These are phyloP conservation scores for Chytriomyces sp. DNA, from an alignment of 192 early-diverging fungal species.

Conservation along the genomic window DNA sequence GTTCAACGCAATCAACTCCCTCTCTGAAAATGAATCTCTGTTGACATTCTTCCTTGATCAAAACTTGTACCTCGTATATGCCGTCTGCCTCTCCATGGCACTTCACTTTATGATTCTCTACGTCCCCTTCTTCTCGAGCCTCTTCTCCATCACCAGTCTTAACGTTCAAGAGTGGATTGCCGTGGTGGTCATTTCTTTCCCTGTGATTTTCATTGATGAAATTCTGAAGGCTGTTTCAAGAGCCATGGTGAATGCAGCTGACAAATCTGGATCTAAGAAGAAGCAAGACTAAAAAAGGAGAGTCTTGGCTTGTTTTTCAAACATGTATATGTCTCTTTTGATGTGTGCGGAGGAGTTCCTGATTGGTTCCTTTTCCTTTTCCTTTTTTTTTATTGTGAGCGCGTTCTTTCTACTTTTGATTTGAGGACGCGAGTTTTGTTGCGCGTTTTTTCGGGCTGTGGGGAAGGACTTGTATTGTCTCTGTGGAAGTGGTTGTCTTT, in stretches of 20 bases:
- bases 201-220: slow-evolving; percentile 94
- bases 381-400: too few relatives aligned
- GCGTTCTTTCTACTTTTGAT: too few relatives aligned
- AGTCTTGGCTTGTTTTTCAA: too few relatives aligned
- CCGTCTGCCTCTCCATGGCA: slow-evolving; percentile 86
- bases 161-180: slow-evolving; percentile 88
- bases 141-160: slow-evolving; percentile 91
- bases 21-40: slow-evolving; percentile 94
- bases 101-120: slow-evolving; percentile 97
- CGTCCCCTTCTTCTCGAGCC: slow-evolving; percentile 88
- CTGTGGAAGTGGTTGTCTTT: too few relatives aligned
- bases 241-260: not conserved
- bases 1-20: slow-evolving; percentile 95
- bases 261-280: not conserved
- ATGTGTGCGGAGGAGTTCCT: too few relatives aligned
- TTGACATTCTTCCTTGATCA: slow-evolving; percentile 89
- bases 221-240: slow-evolving; percentile 74
- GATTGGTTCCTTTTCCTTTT: too few relatives aligned
- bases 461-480: too few relatives aligned
- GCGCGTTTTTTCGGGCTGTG: too few relatives aligned
- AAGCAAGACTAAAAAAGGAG: not conserved
- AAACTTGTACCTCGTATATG: slow-evolving; percentile 85
- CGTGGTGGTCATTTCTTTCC: slow-evolving; percentile 85
- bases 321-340: too few relatives aligned
- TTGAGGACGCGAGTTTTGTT: too few relatives aligned